A percentile compares a stretch with the other conserved stretches of the same genome.
phyloP scores from a whole-genome alignment of 1,139 yeast genomes.

The Debaryomyces sp. region DNA sequence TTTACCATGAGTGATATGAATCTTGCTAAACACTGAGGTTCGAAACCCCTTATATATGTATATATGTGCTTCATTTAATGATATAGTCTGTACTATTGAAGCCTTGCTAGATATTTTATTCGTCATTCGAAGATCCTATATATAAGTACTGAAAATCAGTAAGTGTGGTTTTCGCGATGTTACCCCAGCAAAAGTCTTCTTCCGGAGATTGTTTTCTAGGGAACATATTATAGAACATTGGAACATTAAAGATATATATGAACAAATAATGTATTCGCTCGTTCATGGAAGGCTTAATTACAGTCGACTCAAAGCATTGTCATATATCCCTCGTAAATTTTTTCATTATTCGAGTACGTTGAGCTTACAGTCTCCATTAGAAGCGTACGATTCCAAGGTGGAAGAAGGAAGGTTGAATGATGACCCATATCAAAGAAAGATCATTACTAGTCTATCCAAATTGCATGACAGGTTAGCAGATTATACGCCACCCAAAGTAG shows the following conservation, averaged over 20 bases:
- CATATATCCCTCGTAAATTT: neutral
- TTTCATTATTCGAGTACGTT: conserved; percentile 4
- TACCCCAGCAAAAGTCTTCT: conserved; percentile 4
- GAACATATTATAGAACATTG: neutral
- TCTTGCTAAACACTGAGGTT: conserved; percentile 30
- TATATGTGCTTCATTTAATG: neutral
- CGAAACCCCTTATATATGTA: neutral
- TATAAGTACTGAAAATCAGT: neutral
- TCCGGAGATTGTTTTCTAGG: neutral
- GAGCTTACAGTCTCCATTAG: conserved; percentile 46
- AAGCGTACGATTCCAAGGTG: conserved; percentile 63
- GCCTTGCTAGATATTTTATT: neutral
- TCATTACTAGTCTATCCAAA: conserved; percentile 55
- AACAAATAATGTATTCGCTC: conserved; percentile 2
- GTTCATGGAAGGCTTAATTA: neutral
- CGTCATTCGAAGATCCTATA: neutral
- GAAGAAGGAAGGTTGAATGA: conserved; percentile 54
- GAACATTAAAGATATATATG: neutral
- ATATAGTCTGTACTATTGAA: neutral
- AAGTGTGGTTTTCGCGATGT: conserved; percentile 4
- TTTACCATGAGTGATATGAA: conserved; percentile 94
- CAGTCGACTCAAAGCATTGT: neutral
- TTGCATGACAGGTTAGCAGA: conserved; percentile 49
- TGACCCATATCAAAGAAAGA: conserved; percentile 70
- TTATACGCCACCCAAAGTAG: conserved; percentile 60